phyloP scores from a whole-genome alignment of 164 flowering plant genomes.

The Dillenia turbinata region DNA sequence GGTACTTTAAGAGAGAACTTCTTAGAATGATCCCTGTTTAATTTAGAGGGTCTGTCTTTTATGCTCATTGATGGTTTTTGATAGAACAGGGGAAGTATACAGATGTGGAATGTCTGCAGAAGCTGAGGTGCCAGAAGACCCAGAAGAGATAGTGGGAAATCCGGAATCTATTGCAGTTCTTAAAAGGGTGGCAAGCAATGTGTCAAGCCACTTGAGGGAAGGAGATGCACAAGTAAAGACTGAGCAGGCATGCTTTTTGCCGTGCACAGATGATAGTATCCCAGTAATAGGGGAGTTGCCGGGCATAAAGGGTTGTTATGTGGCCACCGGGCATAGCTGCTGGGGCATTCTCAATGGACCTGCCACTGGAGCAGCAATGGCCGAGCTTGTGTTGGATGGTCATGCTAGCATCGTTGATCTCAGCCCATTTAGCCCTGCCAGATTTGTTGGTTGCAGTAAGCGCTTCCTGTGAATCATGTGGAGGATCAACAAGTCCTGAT shows the following conservation, averaged over 20 bases:
- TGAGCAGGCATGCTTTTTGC: constrained; percentile 90
- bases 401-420: constrained; percentile 64
- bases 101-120: constrained; percentile 78
- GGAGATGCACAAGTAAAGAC: constrained; percentile 66
- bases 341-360: constrained; percentile 97
- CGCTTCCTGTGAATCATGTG: too few relatives aligned
- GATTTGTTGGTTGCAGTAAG: constrained; percentile 35
- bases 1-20: too few relatives aligned
- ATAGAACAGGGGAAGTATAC: constrained; percentile 73
- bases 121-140: constrained; percentile 80
- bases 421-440: constrained; percentile 58
- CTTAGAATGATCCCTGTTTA: too few relatives aligned
- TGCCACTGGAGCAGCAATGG: constrained; percentile 84
- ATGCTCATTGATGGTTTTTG: background rate
- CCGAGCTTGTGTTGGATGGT: constrained; percentile 86
- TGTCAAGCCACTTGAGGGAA: constrained; percentile 68
- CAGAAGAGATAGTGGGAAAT: constrained; percentile 46
- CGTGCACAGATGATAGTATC: constrained; percentile 64
- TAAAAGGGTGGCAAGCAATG: constrained; percentile 61
- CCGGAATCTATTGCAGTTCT: constrained; percentile 63
- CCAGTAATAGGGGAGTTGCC: constrained; percentile 86
- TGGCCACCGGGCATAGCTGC: constrained; percentile 93
- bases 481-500: too few relatives aligned
- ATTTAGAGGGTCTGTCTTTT: too few relatives aligned
- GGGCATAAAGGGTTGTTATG: constrained; percentile 68